Evolutionary conservation across 352 stramenopile species (phyloP).

Genomic region (Sclerospora graminicola): DNA sequence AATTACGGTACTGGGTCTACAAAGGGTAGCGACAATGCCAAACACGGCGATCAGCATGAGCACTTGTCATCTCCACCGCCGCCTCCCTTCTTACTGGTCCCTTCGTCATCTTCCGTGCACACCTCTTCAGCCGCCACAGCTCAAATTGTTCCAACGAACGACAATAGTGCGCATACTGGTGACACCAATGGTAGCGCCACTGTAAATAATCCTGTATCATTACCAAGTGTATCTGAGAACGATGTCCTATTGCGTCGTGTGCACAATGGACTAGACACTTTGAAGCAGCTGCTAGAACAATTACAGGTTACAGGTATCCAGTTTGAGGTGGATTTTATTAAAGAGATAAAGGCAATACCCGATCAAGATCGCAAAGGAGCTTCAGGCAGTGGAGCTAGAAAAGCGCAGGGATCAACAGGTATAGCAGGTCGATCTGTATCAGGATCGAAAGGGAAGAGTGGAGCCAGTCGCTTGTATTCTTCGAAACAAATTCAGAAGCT

Average conservation of each 20-base stretch:
- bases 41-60: slow-evolving; percentile 6
- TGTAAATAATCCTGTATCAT: slow-evolving; percentile 6
- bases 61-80: slow-evolving; percentile 12
- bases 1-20: background rate
- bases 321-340: slow-evolving; percentile 77
- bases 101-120: slow-evolving; percentile 21
- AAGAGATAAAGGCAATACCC: slow-evolving; percentile 53
- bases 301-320: slow-evolving; percentile 73
- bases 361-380: slow-evolving; percentile 40
- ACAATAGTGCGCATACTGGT: slow-evolving; percentile 7
- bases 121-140: slow-evolving; percentile 23
- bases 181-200: slow-evolving; percentile 10
- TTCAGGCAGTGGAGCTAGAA: slow-evolving; percentile 15
- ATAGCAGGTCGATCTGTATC: slow-evolving; percentile 26
- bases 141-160: slow-evolving; percentile 24
- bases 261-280: slow-evolving; percentile 39
- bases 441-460: slow-evolving; percentile 57
- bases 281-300: slow-evolving; percentile 71
- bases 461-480: slow-evolving; percentile 74
- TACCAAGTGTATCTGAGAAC: slow-evolving; percentile 17
- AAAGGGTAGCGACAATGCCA: slow-evolving; percentile 6
- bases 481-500: slow-evolving; percentile 83
- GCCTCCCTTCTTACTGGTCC: slow-evolving; percentile 36
- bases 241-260: slow-evolving; percentile 43
- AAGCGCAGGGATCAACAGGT: slow-evolving; percentile 15